Percentiles rank a stretch among this genome's conserved stretches.
Evolutionary conservation across 2,329 filamentous ascomycete genomes (phyloP).

Genomic region (Nothopassalora personata): DNA sequence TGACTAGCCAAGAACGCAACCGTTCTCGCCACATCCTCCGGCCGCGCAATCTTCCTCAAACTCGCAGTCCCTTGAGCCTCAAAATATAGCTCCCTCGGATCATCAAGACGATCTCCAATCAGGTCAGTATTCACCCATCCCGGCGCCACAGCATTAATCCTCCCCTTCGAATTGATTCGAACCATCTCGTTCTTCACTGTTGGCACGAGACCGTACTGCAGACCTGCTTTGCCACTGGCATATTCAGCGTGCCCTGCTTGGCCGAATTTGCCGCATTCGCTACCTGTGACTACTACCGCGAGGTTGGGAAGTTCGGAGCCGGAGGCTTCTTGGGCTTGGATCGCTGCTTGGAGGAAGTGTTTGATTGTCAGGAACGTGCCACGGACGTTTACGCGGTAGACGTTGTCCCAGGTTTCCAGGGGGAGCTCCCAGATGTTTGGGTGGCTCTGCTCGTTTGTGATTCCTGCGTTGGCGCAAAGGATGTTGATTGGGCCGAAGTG

Average conservation of each 20-base stretch:
- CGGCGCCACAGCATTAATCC: conserved; percentile 50
- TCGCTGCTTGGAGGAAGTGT: conserved; percentile 47
- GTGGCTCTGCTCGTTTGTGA: conserved; percentile 46
- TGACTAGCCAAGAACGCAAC: conserved; percentile 49
- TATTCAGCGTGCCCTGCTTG: conserved; percentile 49
- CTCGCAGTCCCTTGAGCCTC: conserved; percentile 49
- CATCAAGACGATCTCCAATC: conserved; percentile 47
- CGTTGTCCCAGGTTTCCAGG: conserved; percentile 48
- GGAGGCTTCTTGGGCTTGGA: conserved; percentile 34
- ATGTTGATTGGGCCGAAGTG: conserved; percentile 50
- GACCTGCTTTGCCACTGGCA: conserved; percentile 46
- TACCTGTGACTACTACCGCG: conserved; percentile 50
- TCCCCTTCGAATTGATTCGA: conserved; percentile 45
- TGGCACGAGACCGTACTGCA: conserved; percentile 50
- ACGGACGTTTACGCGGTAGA: conserved; percentile 47
- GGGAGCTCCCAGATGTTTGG: conserved; percentile 51
- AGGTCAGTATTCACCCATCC: conserved; percentile 46
- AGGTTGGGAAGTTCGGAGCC: conserved; percentile 44
- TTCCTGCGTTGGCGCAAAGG: conserved; percentile 50
- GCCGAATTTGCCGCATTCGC: conserved; percentile 49
- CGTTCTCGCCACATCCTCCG: conserved; percentile 45
- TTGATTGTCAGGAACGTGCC: conserved; percentile 54
- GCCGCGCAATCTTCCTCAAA: conserved; percentile 44
- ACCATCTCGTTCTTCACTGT: conserved; percentile 53
- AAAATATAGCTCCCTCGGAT: conserved; percentile 46